These are phyloP conservation scores for Pestalotiopsis sp. DNA, from an alignment of 2,329 filamentous ascomycete genomes.

Conservation along the genomic window DNA sequence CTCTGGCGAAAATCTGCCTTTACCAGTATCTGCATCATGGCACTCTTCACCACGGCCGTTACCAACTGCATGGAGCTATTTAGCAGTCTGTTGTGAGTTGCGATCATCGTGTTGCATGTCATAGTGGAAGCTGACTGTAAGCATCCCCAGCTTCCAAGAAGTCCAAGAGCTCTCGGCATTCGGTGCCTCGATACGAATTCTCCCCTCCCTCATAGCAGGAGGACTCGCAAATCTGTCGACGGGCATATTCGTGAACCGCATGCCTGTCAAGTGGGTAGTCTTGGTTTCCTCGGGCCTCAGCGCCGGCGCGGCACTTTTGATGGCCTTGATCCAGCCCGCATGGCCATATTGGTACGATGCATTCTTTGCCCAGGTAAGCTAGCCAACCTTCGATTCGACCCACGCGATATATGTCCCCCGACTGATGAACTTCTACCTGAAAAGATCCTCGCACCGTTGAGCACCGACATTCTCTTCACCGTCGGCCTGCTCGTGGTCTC, in stretches of 20 bases:
- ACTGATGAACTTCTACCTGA: background rate
- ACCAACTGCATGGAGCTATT: constrained; percentile 10
- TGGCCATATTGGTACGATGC: constrained; percentile 2
- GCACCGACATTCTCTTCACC: constrained; percentile 2
- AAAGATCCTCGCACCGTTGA: constrained; percentile 3
- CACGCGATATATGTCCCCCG: no score
- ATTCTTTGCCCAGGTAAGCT: constrained; percentile 10
- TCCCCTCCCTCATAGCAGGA: background rate
- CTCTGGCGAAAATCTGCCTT: constrained; percentile 61
- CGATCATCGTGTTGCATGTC: background rate
- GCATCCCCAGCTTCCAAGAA: constrained; percentile 1
- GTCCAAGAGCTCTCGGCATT: constrained; percentile 4
- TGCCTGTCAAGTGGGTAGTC: background rate
- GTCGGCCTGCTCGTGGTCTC: constrained; percentile 2
- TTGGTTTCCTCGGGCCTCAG: background rate
- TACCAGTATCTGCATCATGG: constrained; percentile 35
- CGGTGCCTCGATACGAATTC: constrained; percentile 1
- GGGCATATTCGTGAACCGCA: constrained; percentile 2
- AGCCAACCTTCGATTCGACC: no score
- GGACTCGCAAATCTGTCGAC: background rate
- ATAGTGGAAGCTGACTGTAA: background rate
- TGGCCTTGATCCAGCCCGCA: constrained; percentile 6
- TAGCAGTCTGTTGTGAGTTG: constrained; percentile 9
- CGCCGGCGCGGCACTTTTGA: constrained; percentile 7
- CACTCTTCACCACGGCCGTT: constrained; percentile 1